phyloP scores from a whole-genome alignment of 2,329 filamentous ascomycete genomes.

The Scytalidium sp. region DNA sequence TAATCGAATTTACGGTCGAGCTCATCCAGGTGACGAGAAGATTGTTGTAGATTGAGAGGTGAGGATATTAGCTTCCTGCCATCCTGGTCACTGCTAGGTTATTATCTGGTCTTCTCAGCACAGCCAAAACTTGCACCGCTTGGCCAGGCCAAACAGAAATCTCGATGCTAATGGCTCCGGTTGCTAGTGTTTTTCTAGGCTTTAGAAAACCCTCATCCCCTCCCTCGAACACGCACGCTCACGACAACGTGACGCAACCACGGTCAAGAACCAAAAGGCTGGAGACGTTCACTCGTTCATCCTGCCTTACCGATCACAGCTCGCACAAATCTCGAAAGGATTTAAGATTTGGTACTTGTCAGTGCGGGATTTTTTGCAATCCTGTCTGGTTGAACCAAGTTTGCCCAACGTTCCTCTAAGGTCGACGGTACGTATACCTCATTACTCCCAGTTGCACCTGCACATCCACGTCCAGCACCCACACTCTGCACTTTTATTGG shows the following conservation, averaged over 20 bases:
- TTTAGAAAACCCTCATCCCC: slow-evolving; percentile 9
- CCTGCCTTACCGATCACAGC: slow-evolving; percentile 20
- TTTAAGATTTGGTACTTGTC: slow-evolving; percentile 11
- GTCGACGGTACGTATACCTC: neutral
- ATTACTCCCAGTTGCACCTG: neutral
- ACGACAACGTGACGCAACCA: slow-evolving; percentile 12
- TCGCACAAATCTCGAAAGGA: slow-evolving; percentile 9
- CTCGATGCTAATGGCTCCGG: slow-evolving; percentile 30
- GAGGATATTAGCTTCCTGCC: no score
- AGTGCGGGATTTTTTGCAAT: slow-evolving; percentile 15
- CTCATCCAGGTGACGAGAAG: neutral
- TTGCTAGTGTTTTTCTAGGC: slow-evolving; percentile 25
- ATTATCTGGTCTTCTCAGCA: slow-evolving; percentile 4
- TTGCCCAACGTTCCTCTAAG: neutral
- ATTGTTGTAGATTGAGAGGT: neutral
- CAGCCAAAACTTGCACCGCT: slow-evolving; percentile 25
- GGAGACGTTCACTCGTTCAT: slow-evolving; percentile 36
- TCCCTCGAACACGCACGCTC: slow-evolving; percentile 17
- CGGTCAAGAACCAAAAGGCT: slow-evolving; percentile 19
- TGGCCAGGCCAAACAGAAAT: no score
- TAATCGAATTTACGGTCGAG: neutral
- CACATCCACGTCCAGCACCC: neutral
- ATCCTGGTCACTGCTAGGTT: slow-evolving; percentile 2
- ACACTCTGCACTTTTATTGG: neutral
- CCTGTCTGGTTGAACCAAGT: neutral